These are phyloP conservation scores for Metschnikowia arizonensis DNA, from an alignment of 805 yeast species.

Conservation along the genomic window DNA sequence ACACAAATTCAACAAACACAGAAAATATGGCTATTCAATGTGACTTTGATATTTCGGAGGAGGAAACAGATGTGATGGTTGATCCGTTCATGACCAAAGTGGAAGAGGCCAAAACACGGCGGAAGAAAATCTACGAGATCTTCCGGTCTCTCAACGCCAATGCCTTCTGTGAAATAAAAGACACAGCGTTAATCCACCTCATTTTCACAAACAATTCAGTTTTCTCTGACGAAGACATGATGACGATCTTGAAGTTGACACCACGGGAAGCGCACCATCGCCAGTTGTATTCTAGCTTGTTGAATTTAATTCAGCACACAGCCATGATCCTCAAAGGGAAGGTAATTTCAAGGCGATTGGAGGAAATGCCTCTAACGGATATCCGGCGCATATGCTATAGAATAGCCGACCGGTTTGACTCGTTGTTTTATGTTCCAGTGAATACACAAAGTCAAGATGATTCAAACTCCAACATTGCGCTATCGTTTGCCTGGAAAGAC, in stretches of 20 bases:
- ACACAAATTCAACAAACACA: neutral
- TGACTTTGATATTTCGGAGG: slow-evolving; percentile 8
- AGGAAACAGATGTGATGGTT: neutral
- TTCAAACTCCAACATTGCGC: slow-evolving; percentile 11
- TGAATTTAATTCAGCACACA: slow-evolving; percentile 8
- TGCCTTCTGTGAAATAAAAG: slow-evolving; percentile 10
- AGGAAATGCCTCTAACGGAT: slow-evolving; percentile 25
- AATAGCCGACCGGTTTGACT: slow-evolving; percentile 22
- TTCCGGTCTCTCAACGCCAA: slow-evolving; percentile 6
- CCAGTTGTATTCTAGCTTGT: slow-evolving; percentile 9
- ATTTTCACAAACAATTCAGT: slow-evolving; percentile 6
- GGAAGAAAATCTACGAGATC: slow-evolving; percentile 4
- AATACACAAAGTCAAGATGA: slow-evolving; percentile 2
- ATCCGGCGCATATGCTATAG: slow-evolving; percentile 22
- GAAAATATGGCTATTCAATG: slow-evolving; percentile 11
- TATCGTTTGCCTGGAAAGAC: slow-evolving; percentile 20
- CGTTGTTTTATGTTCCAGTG: slow-evolving; percentile 25
- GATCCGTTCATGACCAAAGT: slow-evolving; percentile 14
- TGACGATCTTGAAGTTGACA: slow-evolving; percentile 11
- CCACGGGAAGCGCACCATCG: slow-evolving; percentile 6
- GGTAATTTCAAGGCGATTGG: slow-evolving; percentile 9
- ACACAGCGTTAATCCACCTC: slow-evolving; percentile 14
- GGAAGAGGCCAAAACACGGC: slow-evolving; percentile 10
- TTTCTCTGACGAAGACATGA: slow-evolving; percentile 13
- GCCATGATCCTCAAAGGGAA: slow-evolving; percentile 8